Percentiles rank a stretch among this genome's conserved stretches.
These are phyloP conservation scores for Fusarium secorum DNA, from an alignment of 2,329 filamentous ascomycete species.

Conservation along the genomic window DNA sequence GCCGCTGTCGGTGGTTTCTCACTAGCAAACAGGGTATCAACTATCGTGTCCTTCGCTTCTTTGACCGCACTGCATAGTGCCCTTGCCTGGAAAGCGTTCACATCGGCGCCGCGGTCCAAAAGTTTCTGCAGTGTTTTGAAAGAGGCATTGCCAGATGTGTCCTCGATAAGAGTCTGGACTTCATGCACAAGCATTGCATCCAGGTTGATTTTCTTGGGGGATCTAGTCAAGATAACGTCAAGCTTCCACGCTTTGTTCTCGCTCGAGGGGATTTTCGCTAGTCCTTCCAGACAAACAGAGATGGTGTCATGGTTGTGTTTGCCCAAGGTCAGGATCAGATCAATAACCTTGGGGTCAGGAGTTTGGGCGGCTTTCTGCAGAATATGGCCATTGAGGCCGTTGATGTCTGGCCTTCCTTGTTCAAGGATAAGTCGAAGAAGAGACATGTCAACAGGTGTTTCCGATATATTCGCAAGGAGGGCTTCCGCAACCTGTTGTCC, in stretches of 20 bases:
- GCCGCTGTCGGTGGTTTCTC: conserved; percentile 48
- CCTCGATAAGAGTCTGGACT: conserved; percentile 55
- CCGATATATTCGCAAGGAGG: conserved; percentile 52
- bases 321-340: conserved; percentile 56
- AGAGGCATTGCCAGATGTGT: conserved; percentile 48
- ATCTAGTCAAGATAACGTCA: conserved; percentile 54
- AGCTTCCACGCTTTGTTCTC: conserved; percentile 60
- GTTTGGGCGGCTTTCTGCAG: conserved; percentile 53
- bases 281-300: conserved; percentile 51
- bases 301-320: conserved; percentile 55
- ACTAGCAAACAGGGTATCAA: conserved; percentile 57
- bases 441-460: conserved; percentile 58
- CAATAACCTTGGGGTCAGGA: conserved; percentile 58
- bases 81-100: conserved; percentile 61
- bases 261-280: conserved; percentile 55
- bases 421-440: conserved; percentile 59
- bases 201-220: conserved; percentile 54
- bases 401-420: conserved; percentile 62
- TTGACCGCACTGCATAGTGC: conserved; percentile 61
- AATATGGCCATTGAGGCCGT: conserved; percentile 55
- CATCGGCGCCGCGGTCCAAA: conserved; percentile 60
- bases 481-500: conserved; percentile 53
- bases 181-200: conserved; percentile 59
- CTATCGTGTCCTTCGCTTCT: conserved; percentile 54
- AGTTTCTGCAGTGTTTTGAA: conserved; percentile 57